These are phyloP conservation scores for Cotoneaster glaucophyllus DNA, from an alignment of 306 rosid genomes.

Conservation along the genomic window DNA sequence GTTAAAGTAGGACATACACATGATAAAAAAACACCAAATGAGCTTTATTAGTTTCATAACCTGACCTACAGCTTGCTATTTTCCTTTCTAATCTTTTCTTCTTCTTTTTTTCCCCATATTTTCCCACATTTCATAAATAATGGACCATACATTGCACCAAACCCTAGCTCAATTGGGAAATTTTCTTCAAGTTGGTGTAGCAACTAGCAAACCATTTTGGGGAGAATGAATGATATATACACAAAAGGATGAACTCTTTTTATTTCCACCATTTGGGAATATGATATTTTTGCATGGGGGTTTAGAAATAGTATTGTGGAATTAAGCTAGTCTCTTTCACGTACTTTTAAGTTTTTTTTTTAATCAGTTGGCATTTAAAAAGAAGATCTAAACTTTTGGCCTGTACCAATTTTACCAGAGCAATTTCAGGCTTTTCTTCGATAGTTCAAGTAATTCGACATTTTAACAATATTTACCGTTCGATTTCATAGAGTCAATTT, in stretches of 20 bases:
- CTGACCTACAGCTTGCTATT: background rate
- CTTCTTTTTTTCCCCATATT: background rate
- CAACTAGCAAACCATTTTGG: background rate
- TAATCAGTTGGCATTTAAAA: background rate
- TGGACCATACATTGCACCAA: constrained; percentile 1
- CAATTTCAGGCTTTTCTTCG: background rate
- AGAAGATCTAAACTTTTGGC: background rate
- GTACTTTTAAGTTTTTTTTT: background rate
- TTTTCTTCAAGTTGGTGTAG: background rate
- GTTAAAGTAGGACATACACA: constrained; percentile 26
- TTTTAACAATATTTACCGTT: too few relatives aligned
- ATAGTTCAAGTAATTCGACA: background rate
- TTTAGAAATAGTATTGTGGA: background rate
- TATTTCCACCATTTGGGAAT: background rate
- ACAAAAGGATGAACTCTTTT: background rate
- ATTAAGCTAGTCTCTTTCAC: background rate
- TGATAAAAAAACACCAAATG: constrained; percentile 10
- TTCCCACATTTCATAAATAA: constrained; percentile 7
- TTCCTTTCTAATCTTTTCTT: background rate
- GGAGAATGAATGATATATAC: background rate
- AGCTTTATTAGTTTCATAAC: constrained; percentile 12
- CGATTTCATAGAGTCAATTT: too few relatives aligned
- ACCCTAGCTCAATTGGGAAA: background rate
- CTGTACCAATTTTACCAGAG: background rate
- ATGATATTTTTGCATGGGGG: background rate